These are phyloP conservation scores for Rosellinia necatrix DNA, from an alignment of 2,329 filamentous ascomycete species.

Conservation along the genomic window DNA sequence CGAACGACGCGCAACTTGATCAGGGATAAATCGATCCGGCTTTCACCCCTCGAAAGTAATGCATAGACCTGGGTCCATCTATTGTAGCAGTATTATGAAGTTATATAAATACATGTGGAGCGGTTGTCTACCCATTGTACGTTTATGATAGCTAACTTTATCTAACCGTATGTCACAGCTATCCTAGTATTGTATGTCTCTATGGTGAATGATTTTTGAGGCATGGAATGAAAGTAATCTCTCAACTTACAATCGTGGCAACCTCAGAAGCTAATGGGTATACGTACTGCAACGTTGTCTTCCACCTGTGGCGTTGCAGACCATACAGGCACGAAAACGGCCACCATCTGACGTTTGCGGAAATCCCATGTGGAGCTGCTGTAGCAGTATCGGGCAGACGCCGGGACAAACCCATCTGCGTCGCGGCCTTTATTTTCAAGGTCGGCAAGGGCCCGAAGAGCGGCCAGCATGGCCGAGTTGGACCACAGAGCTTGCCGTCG, in stretches of 20 bases:
- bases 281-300: constrained; percentile 20
- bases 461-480: constrained; percentile 28
- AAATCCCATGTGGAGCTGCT: constrained; percentile 31
- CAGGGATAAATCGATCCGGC: neutral
- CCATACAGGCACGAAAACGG: constrained; percentile 26
- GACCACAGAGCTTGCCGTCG: constrained; percentile 32
- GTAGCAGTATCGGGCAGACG: constrained; percentile 30
- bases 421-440: constrained; percentile 29
- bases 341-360: constrained; percentile 25
- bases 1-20: neutral
- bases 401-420: constrained; percentile 27
- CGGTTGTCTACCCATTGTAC: too few relatives aligned
- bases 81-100: too few relatives aligned
- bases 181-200: too few relatives aligned
- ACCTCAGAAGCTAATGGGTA: constrained; percentile 29
- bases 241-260: neutral
- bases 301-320: constrained; percentile 11
- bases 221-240: neutral
- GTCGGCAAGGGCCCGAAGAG: constrained; percentile 27
- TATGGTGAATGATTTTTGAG: neutral
- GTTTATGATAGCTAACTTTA: too few relatives aligned
- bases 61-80: too few relatives aligned
- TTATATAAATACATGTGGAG: too few relatives aligned
- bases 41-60: too few relatives aligned
- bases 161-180: too few relatives aligned